A percentile compares a stretch with the other conserved stretches of the same genome.
These are phyloP conservation scores for Graphilbum sp. DNA, from an alignment of 2,329 filamentous ascomycete genomes.

Conservation along the genomic window DNA sequence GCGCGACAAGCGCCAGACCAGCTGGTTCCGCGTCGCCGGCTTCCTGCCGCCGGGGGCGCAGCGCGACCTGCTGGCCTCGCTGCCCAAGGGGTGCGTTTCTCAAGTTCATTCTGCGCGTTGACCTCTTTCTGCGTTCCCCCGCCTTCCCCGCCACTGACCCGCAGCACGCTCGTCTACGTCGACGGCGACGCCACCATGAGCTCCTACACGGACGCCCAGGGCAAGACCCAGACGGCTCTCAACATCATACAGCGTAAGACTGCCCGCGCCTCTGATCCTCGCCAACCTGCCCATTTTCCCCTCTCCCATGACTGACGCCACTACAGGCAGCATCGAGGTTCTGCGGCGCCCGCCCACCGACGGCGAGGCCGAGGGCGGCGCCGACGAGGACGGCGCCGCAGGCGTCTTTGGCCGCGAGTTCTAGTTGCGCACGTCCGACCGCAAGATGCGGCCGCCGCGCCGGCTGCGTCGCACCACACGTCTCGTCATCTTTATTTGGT, in stretches of 20 bases:
- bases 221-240: constrained; percentile 46
- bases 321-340: constrained; percentile 26
- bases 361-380: not conserved
- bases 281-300: too few species aligned
- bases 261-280: too few species aligned
- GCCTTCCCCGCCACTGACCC: too few species aligned
- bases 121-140: not conserved
- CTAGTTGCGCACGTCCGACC: not conserved
- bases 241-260: constrained; percentile 69
- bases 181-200: constrained; percentile 66
- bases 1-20: constrained; percentile 56
- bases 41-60: constrained; percentile 52
- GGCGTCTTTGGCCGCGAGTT: constrained; percentile 1
- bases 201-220: constrained; percentile 52
- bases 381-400: constrained; percentile 1
- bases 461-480: too few species aligned
- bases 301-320: not conserved
- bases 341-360: constrained; percentile 24
- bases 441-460: too few species aligned
- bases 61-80: constrained; percentile 53
- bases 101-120: not conserved
- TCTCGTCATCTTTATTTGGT: too few species aligned
- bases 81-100: constrained; percentile 69
- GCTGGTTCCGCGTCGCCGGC: constrained; percentile 68
- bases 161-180: constrained; percentile 61